These are phyloP conservation scores for Eucalyptus cloeziana DNA, from an alignment of 345 rosid species.

Conservation along the genomic window DNA sequence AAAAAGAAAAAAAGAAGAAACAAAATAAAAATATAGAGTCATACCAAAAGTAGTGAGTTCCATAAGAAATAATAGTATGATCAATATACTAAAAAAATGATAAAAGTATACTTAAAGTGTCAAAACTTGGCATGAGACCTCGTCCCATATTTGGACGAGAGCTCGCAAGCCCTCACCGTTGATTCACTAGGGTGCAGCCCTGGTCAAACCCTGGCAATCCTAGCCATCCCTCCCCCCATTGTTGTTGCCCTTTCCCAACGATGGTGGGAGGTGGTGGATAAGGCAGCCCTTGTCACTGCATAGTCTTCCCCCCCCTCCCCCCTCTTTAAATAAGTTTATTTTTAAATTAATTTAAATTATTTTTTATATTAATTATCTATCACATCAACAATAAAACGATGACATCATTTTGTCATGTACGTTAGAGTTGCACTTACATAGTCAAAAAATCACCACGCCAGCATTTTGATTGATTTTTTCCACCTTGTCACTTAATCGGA, in stretches of 20 bases:
- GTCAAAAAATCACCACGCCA: fast-evolving
- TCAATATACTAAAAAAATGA: fast-evolving
- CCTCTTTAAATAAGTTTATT: too few relatives aligned
- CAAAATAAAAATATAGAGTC: fast-evolving
- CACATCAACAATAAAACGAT: too few relatives aligned
- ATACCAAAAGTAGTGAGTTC: too few relatives aligned
- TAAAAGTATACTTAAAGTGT: fast-evolving
- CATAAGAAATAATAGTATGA: too few relatives aligned
- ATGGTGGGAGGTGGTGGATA: fast-evolving
- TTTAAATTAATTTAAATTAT: too few relatives aligned
- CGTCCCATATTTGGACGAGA: fast-evolving
- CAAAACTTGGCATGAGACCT: too few relatives aligned
- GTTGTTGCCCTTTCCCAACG: fast-evolving
- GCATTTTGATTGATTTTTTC: too few relatives aligned
- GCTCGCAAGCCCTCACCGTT: fast-evolving
- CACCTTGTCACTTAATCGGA: too few relatives aligned
- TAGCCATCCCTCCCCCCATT: fast-evolving
- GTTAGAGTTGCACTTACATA: fast-evolving
- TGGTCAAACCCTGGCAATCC: too few relatives aligned
- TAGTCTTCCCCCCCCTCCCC: fast-evolving
- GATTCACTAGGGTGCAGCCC: fast-evolving
- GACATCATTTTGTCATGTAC: too few relatives aligned
- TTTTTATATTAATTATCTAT: too few relatives aligned
- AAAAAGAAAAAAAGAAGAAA: too few relatives aligned
- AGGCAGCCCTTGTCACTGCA: fast-evolving